These are phyloP conservation scores for Cladosporium sp. DNA, from an alignment of 2,329 filamentous ascomycete species.

Conservation along the genomic window DNA sequence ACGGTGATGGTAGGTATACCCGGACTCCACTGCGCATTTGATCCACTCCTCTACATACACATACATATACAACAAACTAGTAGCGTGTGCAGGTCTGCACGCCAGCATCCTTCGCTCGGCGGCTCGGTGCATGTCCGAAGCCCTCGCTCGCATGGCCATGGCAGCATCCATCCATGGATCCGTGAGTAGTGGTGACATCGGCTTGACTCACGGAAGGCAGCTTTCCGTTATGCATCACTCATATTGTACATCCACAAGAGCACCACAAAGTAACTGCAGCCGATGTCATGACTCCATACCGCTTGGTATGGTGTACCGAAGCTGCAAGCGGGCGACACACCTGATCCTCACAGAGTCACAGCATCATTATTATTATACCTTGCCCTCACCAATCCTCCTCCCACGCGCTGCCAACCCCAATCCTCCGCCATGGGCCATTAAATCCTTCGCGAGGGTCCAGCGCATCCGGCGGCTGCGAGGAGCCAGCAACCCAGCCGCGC, in stretches of 20 bases:
- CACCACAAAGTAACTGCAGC: not conserved
- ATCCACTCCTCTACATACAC: not conserved
- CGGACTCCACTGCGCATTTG: not conserved
- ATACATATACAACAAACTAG: not conserved
- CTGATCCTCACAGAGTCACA: not conserved
- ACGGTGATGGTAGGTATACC: not conserved
- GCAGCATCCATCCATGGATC: not conserved
- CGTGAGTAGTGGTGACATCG: not conserved
- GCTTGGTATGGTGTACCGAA: not conserved
- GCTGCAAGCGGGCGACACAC: not conserved
- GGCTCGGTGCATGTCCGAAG: constrained; percentile 3
- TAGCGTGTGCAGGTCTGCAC: not conserved
- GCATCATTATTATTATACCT: not conserved
- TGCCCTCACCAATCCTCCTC: not conserved
- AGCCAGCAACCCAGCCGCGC: not conserved
- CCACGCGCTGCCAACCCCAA: not conserved
- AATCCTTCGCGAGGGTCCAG: not conserved
- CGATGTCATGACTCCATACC: not conserved
- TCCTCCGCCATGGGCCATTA: not conserved
- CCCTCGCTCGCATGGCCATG: not conserved
- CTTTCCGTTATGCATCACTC: not conserved
- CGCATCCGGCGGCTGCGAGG: not conserved
- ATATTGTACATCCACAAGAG: not conserved
- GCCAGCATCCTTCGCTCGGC: constrained; percentile 4
- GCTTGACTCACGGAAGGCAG: not conserved